Evolutionary conservation across 225 moss, liverwort and hornwort genomes (phyloP).

Genomic region (Lunularia cruciata): DNA sequence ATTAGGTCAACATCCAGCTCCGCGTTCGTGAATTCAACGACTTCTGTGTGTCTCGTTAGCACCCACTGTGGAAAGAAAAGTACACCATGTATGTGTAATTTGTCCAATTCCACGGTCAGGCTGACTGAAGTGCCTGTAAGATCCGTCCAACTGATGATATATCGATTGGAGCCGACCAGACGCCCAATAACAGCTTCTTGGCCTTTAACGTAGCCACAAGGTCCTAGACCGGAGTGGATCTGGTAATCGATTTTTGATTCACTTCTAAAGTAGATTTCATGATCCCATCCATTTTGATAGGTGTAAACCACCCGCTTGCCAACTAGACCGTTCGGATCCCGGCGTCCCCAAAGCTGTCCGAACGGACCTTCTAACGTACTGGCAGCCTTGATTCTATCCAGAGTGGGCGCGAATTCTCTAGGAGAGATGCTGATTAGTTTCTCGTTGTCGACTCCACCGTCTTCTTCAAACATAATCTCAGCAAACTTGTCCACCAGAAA

Average conservation of each 20-base stretch:
- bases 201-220: not conserved
- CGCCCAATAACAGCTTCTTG: not conserved
- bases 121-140: not conserved
- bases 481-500: constrained; percentile 19
- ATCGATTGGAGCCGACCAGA: not conserved
- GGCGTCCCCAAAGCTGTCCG: not conserved
- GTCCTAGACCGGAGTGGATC: not conserved
- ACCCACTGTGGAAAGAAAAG: not conserved
- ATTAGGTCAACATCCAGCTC: not conserved
- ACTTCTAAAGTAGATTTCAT: constrained; percentile 2
- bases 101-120: constrained; percentile 9
- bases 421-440: not conserved
- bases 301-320: not conserved
- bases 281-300: constrained; percentile 14
- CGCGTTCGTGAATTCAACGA: not conserved
- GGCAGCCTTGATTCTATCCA: not conserved
- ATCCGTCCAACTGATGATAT: constrained; percentile 1
- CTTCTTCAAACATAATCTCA: not conserved
- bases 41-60: not conserved
- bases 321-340: not conserved
- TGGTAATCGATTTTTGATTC: not conserved
- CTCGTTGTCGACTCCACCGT: constrained; percentile 8
- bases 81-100: not conserved
- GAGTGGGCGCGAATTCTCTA: not conserved
- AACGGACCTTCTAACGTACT: not conserved